phyloP scores from a whole-genome alignment of 2,329 filamentous ascomycete genomes.

The Exophiala sp. region DNA sequence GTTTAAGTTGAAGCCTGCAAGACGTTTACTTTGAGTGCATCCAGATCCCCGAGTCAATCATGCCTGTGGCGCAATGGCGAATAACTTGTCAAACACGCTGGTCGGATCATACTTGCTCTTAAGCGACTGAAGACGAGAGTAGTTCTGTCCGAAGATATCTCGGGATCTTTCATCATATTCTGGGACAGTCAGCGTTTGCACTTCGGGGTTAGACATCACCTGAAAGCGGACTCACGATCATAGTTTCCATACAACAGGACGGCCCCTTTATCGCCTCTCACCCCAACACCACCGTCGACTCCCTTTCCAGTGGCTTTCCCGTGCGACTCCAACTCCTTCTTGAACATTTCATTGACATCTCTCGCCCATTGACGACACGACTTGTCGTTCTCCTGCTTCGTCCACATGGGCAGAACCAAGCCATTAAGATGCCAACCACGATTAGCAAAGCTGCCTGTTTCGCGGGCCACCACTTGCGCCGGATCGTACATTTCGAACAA shows the following conservation, averaged over 20 bases:
- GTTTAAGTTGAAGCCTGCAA: too few species aligned
- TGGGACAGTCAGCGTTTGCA: neutral
- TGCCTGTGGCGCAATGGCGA: slow-evolving; percentile 31
- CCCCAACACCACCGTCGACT: slow-evolving; percentile 8
- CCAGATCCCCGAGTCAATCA: neutral
- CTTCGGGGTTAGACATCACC: neutral
- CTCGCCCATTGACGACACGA: slow-evolving; percentile 41
- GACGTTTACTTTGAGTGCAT: too few species aligned
- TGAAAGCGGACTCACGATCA: slow-evolving; percentile 22
- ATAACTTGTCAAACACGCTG: slow-evolving; percentile 47
- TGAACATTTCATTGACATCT: slow-evolving; percentile 32
- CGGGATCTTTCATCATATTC: slow-evolving; percentile 27
- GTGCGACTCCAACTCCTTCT: slow-evolving; percentile 26
- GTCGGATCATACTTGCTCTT: slow-evolving; percentile 48
- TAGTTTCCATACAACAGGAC: slow-evolving; percentile 28
- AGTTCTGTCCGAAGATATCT: slow-evolving; percentile 47
- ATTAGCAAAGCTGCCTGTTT: slow-evolving; percentile 46
- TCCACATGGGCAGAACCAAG: slow-evolving; percentile 42
- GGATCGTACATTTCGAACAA: slow-evolving; percentile 45
- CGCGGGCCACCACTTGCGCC: slow-evolving; percentile 36
- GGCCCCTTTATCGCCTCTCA: slow-evolving; percentile 20
- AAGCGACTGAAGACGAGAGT: slow-evolving; percentile 38
- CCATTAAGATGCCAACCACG: slow-evolving; percentile 46
- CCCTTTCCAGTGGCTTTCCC: slow-evolving; percentile 15
- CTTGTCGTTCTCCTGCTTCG: slow-evolving; percentile 36